Conservation (phyloP, 495 filamentous ascomycete genomes). For the Xylaria nigripes region DNA sequence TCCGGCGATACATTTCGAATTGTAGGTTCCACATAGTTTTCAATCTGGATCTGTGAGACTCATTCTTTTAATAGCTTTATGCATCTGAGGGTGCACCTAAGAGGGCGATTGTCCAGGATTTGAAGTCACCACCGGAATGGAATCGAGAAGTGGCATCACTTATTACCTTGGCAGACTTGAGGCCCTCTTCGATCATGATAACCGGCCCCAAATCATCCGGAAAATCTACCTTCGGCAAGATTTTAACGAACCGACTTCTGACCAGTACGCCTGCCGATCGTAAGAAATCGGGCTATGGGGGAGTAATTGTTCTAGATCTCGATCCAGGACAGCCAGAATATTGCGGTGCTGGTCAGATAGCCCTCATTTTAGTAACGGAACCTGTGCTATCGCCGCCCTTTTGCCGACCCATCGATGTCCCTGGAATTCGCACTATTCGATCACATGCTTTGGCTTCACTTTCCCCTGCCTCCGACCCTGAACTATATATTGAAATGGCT, state of each 20-base stretch:
- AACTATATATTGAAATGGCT: slow-evolving; percentile 59
- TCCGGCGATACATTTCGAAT: slow-evolving; percentile 32
- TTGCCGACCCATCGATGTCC: slow-evolving; percentile 50
- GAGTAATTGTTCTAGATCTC: slow-evolving; percentile 64
- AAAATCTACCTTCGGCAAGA: slow-evolving; percentile 75
- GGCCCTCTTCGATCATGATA: slow-evolving; percentile 45
- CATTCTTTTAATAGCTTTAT: slow-evolving; percentile 32
- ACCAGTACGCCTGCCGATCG: slow-evolving; percentile 30
- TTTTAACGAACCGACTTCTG: slow-evolving; percentile 69
- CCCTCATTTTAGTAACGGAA: slow-evolving; percentile 54
- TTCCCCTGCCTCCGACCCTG: slow-evolving; percentile 60
- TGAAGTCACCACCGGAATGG: slow-evolving; percentile 62
- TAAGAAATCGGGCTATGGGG: slow-evolving; percentile 20
- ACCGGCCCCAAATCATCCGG: slow-evolving; percentile 78
- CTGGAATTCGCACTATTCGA: slow-evolving; percentile 38
- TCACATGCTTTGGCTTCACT: slow-evolving; percentile 66
- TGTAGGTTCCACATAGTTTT: slow-evolving; percentile 14
- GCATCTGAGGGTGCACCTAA: slow-evolving; percentile 39
- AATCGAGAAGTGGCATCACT: slow-evolving; percentile 37
- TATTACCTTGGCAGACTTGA: slow-evolving; percentile 34
- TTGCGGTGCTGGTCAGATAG: slow-evolving; percentile 66
- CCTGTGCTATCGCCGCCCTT: slow-evolving; percentile 70
- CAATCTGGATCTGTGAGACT: slow-evolving; percentile 9
- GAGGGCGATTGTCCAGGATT: slow-evolving; percentile 44
- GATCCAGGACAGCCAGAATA: slow-evolving; percentile 84